phyloP scores from a whole-genome alignment of 2,329 filamentous ascomycete species.

The Penicillium janthinellum region DNA sequence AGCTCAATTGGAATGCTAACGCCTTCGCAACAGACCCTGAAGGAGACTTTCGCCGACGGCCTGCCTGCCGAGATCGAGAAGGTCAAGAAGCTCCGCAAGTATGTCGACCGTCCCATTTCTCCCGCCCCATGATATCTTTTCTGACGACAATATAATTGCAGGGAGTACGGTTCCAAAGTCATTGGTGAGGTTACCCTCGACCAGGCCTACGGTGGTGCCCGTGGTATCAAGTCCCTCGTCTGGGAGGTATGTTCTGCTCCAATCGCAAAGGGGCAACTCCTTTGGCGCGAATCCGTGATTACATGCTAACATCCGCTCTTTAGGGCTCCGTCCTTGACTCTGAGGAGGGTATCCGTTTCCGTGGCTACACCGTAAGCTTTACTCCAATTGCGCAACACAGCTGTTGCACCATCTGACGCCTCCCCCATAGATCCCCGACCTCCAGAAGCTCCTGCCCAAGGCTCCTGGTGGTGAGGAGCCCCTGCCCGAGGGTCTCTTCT shows the following conservation, averaged over 20 bases:
- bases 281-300: neutral
- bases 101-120: constrained; percentile 43
- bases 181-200: constrained; percentile 97
- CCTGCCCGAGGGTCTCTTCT: constrained; percentile 98
- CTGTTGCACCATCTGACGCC: constrained; percentile 20
- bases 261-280: neutral
- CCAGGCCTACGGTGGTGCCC: constrained; percentile 98
- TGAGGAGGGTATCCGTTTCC: constrained; percentile 99
- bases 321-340: constrained; percentile 91
- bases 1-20: constrained; percentile 29
- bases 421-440: constrained; percentile 76
- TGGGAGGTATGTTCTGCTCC: constrained; percentile 71
- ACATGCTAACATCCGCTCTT: constrained; percentile 14
- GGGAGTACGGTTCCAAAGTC: constrained; percentile 93
- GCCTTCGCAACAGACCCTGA: constrained; percentile 70
- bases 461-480: constrained; percentile 95
- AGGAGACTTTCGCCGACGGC: constrained; percentile 96
- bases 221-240: constrained; percentile 97
- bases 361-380: constrained; percentile 77
- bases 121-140: neutral
- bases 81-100: constrained; percentile 98
- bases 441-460: constrained; percentile 96
- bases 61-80: constrained; percentile 97
- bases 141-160: constrained; percentile 40
- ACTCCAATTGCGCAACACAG: neutral